Percentiles rank a stretch among this genome's conserved stretches.
These are phyloP conservation scores for Scedosporium dehoogii DNA, from an alignment of 2,329 filamentous ascomycete genomes.

Conservation along the genomic window DNA sequence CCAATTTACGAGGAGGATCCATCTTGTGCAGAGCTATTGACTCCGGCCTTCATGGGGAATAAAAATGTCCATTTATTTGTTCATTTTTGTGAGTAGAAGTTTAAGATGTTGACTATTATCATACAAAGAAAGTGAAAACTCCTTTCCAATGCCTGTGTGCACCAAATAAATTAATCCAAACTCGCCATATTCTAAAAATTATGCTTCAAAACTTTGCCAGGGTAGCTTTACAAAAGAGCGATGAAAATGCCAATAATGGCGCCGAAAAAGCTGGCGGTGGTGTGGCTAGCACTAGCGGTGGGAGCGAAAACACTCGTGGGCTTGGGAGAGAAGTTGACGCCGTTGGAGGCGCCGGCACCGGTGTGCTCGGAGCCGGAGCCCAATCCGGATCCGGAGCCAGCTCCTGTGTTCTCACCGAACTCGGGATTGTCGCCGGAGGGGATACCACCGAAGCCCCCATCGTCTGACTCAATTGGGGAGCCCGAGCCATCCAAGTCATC, in stretches of 20 bases:
- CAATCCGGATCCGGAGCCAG: neutral
- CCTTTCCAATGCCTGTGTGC: neutral
- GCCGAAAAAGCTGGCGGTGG: neutral
- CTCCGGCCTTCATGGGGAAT: neutral
- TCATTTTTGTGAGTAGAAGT: neutral
- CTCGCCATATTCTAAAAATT: neutral
- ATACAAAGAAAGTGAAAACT: neutral
- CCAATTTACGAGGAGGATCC: too few relatives aligned
- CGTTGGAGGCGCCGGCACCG: slow-evolving; percentile 6
- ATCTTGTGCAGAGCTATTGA: too few relatives aligned
- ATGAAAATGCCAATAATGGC: neutral
- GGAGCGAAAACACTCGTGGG: slow-evolving; percentile 4
- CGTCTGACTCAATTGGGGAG: neutral
- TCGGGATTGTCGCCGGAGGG: neutral
- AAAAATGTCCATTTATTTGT: neutral
- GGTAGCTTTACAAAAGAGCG: neutral
- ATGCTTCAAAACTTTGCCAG: neutral
- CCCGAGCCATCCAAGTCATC: neutral
- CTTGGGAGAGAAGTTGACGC: neutral
- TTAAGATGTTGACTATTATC: neutral
- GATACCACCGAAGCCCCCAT: too few relatives aligned
- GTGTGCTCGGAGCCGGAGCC: slow-evolving; percentile 2
- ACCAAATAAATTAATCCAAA: neutral
- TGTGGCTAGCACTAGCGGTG: slow-evolving; percentile 2
- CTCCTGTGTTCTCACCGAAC: neutral